Evolutionary conservation across 805 yeast genomes (phyloP).

Genomic region (Yamadazyma insecticola): DNA sequence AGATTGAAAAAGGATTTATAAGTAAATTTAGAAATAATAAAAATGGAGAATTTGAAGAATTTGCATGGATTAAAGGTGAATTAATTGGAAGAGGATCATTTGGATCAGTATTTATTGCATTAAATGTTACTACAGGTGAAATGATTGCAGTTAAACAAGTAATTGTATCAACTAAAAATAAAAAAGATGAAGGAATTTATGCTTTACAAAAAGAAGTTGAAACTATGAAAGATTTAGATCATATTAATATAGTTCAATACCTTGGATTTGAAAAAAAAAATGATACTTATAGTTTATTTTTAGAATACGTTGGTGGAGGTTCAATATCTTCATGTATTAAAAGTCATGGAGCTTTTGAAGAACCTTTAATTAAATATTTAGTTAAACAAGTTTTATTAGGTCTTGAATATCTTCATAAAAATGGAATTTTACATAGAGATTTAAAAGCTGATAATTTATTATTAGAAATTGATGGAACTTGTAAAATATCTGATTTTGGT

Average conservation of each 20-base stretch:
- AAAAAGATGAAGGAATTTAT: constrained; percentile 60
- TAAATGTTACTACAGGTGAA: constrained; percentile 95
- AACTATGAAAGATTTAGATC: constrained; percentile 90
- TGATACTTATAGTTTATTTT: constrained; percentile 74
- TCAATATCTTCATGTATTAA: constrained; percentile 84
- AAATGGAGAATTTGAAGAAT: constrained; percentile 69
- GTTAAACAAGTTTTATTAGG: constrained; percentile 82
- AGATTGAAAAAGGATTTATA: constrained; percentile 57
- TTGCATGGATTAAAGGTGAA: constrained; percentile 98
- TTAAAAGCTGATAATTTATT: constrained; percentile 90
- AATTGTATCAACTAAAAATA: constrained; percentile 40
- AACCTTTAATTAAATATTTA: constrained; percentile 63
- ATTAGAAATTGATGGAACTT: constrained; percentile 85
- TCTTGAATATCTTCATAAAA: constrained; percentile 77
- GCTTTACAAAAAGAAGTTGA: constrained; percentile 89
- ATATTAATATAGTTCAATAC: constrained; percentile 91
- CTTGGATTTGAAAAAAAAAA: constrained; percentile 83
- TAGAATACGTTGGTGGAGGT: constrained; percentile 98
- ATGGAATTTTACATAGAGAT: constrained; percentile 89
- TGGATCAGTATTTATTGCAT: constrained; percentile 87
- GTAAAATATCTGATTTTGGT: constrained; percentile 96
- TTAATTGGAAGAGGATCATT: constrained; percentile 94
- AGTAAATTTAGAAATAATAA: constrained; percentile 60
- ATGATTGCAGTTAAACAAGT: constrained; percentile 99
- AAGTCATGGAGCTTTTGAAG: constrained; percentile 82